Evolutionary conservation across 768 basidiomycete genomes (phyloP).

Genomic region (Amanita thiersii): DNA sequence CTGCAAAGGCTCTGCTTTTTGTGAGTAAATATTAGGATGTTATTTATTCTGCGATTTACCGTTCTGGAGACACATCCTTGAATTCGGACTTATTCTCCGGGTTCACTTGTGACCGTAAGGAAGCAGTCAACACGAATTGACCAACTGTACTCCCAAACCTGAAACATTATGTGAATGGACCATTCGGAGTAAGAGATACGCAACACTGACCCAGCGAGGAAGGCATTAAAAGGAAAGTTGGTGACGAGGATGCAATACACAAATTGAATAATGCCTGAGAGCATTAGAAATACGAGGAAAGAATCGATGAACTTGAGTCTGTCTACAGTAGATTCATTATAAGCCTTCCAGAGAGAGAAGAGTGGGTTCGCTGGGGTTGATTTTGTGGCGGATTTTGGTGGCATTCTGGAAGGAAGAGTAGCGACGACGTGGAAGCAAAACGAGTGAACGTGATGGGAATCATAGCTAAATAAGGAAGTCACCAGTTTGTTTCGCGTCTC

Average conservation of each 20-base stretch:
- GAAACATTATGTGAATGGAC: constrained; percentile 3
- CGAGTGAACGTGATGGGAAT: constrained; percentile 23
- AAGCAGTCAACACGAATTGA: constrained; percentile 93
- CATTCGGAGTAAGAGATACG: background rate
- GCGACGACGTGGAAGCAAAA: constrained; percentile 24
- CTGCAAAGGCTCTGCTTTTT: constrained; percentile 80
- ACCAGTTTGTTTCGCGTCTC: constrained; percentile 15
- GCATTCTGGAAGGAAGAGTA: constrained; percentile 16
- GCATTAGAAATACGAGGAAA: constrained; percentile 87
- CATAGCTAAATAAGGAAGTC: constrained; percentile 18
- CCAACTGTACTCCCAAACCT: constrained; percentile 93
- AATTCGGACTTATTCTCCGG: constrained; percentile 76
- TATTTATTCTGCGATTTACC: constrained; percentile 42
- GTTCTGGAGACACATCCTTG: constrained; percentile 88
- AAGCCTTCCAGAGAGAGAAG: constrained; percentile 64
- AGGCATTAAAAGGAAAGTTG: constrained; percentile 95
- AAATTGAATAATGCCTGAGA: constrained; percentile 88
- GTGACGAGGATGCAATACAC: constrained; percentile 86
- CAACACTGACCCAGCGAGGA: constrained; percentile 78
- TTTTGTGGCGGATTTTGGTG: constrained; percentile 24
- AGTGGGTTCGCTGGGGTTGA: constrained; percentile 25
- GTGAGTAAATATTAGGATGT: background rate
- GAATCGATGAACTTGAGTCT: constrained; percentile 91
- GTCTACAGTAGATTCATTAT: constrained; percentile 67
- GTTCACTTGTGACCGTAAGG: constrained; percentile 87